A percentile compares a stretch with the other conserved stretches of the same genome.
phyloP scores from a whole-genome alignment of 805 yeast genomes.

The Blastobotrys terrestris region DNA sequence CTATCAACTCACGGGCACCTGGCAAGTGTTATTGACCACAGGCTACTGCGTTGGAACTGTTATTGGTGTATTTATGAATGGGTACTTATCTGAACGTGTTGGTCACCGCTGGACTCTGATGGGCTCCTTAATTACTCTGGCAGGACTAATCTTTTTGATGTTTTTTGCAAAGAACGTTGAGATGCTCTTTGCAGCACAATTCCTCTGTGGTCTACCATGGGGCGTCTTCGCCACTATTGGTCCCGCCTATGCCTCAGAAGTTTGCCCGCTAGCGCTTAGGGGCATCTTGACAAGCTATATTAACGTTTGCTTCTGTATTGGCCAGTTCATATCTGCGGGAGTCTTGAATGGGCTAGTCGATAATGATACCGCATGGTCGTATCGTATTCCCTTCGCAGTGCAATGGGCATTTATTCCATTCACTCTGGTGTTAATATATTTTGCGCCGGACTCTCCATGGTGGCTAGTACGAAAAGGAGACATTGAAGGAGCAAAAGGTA shows the following conservation, averaged over 20 bases:
- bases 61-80: constrained; percentile 41
- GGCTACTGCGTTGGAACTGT: constrained; percentile 35
- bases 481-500: constrained; percentile 38
- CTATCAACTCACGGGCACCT: constrained; percentile 16
- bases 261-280: constrained; percentile 46
- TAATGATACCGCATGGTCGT: constrained; percentile 34
- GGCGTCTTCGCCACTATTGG: constrained; percentile 48
- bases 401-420: constrained; percentile 59
- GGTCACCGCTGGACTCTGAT: constrained; percentile 43
- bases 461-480: constrained; percentile 43
- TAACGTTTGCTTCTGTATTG: constrained; percentile 50
- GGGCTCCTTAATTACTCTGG: constrained; percentile 29
- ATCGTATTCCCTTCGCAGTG: constrained; percentile 49
- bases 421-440: constrained; percentile 31
- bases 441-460: constrained; percentile 55
- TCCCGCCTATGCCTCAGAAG: constrained; percentile 49
- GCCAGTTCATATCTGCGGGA: constrained; percentile 51
- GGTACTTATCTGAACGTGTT: constrained; percentile 38
- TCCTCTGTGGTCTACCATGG: constrained; percentile 40
- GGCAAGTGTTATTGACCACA: constrained; percentile 21
- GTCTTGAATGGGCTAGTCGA: constrained; percentile 45
- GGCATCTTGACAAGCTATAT: constrained; percentile 44
- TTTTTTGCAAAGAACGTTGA: constrained; percentile 39
- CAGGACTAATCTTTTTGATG: constrained; percentile 39
- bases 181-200: constrained; percentile 34